Percentiles rank a stretch among this genome's conserved stretches.
These are phyloP conservation scores for Onygenales sp. DNA, from an alignment of 2,329 filamentous ascomycete genomes.

Conservation along the genomic window DNA sequence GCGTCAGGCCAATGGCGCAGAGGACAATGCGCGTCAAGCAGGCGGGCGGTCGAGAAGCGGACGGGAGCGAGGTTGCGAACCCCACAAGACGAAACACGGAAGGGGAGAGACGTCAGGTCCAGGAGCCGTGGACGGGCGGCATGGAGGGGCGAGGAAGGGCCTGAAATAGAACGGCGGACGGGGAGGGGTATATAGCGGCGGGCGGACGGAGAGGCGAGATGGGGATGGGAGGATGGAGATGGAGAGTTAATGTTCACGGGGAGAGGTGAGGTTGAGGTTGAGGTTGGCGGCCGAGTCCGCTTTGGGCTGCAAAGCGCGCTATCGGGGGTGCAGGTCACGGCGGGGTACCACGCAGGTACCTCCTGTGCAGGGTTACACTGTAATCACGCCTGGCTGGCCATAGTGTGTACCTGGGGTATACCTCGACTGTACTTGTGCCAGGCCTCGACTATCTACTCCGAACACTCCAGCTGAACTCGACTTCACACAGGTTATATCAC, in stretches of 20 bases:
- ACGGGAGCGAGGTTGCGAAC: too few species aligned
- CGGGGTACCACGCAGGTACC: background rate
- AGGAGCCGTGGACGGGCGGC: too few species aligned
- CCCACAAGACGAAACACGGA: too few species aligned
- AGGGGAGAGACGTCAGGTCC: too few species aligned
- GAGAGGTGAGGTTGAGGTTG: background rate
- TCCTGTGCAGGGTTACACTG: background rate
- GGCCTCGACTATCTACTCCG: background rate
- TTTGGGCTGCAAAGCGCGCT: too few species aligned
- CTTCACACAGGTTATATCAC: too few species aligned
- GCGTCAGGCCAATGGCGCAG: background rate
- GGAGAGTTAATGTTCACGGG: background rate
- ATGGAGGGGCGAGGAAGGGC: background rate
- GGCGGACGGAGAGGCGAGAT: background rate
- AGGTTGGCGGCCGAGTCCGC: background rate
- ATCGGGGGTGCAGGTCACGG: too few species aligned
- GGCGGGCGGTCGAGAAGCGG: too few species aligned
- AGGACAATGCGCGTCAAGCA: background rate
- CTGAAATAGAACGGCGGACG: background rate
- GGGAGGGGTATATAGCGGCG: background rate
- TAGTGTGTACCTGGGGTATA: background rate
- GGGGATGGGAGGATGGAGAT: background rate
- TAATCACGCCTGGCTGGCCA: background rate
- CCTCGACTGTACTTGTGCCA: background rate
- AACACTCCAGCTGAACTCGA: background rate